Evolutionary conservation across 192 early-diverging fungal genomes (phyloP), one percentile per base, ranked within the genome.

Genomic region (Coemansia sp.): DNA sequence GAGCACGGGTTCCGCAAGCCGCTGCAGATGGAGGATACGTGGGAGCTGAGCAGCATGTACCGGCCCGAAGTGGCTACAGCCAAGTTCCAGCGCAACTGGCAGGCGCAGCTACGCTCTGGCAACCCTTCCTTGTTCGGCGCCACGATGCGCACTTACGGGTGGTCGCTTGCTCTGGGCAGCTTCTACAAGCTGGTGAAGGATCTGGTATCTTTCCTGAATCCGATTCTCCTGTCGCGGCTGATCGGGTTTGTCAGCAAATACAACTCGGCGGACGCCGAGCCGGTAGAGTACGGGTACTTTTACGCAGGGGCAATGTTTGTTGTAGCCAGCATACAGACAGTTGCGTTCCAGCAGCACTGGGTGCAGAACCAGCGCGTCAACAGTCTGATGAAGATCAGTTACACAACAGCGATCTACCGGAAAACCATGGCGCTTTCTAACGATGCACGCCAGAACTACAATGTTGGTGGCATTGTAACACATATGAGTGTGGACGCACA

Each of bases 301-400:
- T 94, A 96, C 64, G 94, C 95, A 38, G 39, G 86, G 3, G 66
- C 89, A 37, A 97, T 99, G 94, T 89, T 99, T 60, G 18, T 86
- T 6, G 88, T 90, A 41, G 93, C 94, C 69, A 66, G 93, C 16
- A 68, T 86, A 6, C 95, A 99, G 75, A 94, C 94, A 1, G 77
- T 91, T 45, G 84, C 96, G 4, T 85, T 95, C 61, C 93, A 97
- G 76, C 95, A 96, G 70, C 97, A 97, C 83, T 97, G 97, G 81
- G 90, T 92, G 62, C 85, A 91, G 57, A 93, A 92, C 69, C 87
- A 93, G 69, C 81, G 86, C 15, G 89, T 89, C n/a, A 94, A 93
- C 60, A 91, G 94, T 87, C 85, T 90, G 61, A 83, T 93, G 42
- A 89, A 89, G 59, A 86, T 92, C 9, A 92, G 90, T 44, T 79